Evolutionary conservation across 1,139 yeast genomes (phyloP).

Genomic region (Lodderomyces orthopsilosis): DNA sequence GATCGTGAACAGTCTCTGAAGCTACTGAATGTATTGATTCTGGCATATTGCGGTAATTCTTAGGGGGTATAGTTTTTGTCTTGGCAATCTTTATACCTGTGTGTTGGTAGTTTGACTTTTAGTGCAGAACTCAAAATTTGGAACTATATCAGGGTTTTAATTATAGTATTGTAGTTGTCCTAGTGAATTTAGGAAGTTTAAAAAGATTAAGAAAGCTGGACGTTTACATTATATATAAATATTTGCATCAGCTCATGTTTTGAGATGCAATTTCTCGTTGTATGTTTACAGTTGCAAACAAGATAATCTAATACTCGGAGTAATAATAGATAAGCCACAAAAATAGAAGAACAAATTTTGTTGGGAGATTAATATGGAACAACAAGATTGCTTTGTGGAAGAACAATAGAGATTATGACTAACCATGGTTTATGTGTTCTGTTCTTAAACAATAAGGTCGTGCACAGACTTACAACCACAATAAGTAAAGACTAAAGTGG

Average conservation of each 20-base stretch:
- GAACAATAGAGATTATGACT: background rate
- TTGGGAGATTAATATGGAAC: background rate
- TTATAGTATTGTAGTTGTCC: too few species aligned
- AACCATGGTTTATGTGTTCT: background rate
- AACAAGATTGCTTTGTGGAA: background rate
- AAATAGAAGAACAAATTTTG: background rate
- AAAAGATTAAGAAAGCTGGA: background rate
- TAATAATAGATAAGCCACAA: background rate
- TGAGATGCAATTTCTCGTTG: too few species aligned
- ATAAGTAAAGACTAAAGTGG: background rate
- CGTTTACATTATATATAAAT: background rate
- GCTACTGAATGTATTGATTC: constrained; percentile 1
- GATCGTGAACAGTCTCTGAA: constrained; percentile 58
- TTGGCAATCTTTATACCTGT: background rate
- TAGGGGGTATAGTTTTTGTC: background rate
- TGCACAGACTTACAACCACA: background rate
- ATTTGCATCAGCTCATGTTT: background rate
- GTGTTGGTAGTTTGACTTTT: background rate
- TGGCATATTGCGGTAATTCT: background rate
- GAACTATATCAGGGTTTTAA: background rate
- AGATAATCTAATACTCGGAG: background rate
- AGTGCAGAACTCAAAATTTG: background rate
- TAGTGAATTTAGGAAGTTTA: background rate
- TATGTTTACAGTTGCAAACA: background rate
- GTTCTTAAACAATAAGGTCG: background rate